Evolutionary conservation across 2,329 filamentous ascomycete species (phyloP).

Genomic region (Stachybotrys chartarum): DNA sequence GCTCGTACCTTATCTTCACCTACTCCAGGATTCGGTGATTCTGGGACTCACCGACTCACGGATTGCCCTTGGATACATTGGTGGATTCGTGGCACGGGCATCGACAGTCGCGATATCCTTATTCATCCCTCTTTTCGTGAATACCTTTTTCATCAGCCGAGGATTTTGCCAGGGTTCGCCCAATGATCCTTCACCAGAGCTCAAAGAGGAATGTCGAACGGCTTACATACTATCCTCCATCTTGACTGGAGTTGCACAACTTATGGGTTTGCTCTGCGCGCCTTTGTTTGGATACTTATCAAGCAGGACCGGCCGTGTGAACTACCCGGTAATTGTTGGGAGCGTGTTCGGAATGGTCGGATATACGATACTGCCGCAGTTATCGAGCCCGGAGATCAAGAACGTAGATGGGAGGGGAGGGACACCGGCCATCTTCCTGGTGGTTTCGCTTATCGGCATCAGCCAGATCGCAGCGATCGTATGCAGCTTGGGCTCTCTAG

Average conservation of each 20-base stretch:
- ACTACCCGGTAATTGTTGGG: slow-evolving; percentile 67
- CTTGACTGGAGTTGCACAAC: slow-evolving; percentile 81
- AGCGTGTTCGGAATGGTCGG: slow-evolving; percentile 69
- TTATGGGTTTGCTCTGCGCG: slow-evolving; percentile 76
- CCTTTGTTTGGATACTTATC: slow-evolving; percentile 82
- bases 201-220: slow-evolving; percentile 76
- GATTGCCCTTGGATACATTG: slow-evolving; percentile 83
- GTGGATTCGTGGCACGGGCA: slow-evolving; percentile 89
- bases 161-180: slow-evolving; percentile 69
- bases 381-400: slow-evolving; percentile 68
- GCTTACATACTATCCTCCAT: slow-evolving; percentile 86
- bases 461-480: slow-evolving; percentile 97
- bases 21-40: slow-evolving; percentile 55
- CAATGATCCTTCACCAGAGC: slow-evolving; percentile 58
- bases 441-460: slow-evolving; percentile 76
- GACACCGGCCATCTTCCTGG: slow-evolving; percentile 60
- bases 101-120: slow-evolving; percentile 93
- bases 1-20: slow-evolving; percentile 49
- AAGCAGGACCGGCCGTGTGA: slow-evolving; percentile 58
- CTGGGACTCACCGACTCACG: slow-evolving; percentile 69
- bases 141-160: slow-evolving; percentile 77
- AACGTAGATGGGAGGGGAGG: slow-evolving; percentile 59
- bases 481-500: slow-evolving; percentile 84
- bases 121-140: slow-evolving; percentile 89
- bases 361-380: slow-evolving; percentile 68